phyloP scores from a whole-genome alignment of 139 green algal species.

The Axilococcus clingmanii region DNA sequence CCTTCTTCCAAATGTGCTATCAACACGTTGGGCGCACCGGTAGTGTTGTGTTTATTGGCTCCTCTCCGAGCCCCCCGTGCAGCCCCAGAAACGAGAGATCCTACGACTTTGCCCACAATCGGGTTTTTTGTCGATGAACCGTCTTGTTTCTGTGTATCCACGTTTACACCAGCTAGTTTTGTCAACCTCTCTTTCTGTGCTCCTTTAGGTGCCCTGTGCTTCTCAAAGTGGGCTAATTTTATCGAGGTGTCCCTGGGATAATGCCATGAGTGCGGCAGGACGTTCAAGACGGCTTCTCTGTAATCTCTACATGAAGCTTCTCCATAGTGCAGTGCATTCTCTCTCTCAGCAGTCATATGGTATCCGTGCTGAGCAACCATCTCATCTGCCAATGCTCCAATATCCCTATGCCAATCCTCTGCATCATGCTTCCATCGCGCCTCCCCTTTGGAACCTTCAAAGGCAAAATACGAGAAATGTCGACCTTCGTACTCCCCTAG shows the following conservation, averaged over 20 bases:
- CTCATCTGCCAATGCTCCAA: constrained; percentile 39
- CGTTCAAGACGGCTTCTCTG: constrained; percentile 65
- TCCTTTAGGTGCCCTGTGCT: constrained; percentile 40
- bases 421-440: constrained; percentile 70
- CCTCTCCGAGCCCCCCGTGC: too few relatives aligned
- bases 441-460: constrained; percentile 58
- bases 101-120: background rate
- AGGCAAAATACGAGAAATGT: constrained; percentile 88
- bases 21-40: constrained; percentile 66
- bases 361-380: constrained; percentile 58
- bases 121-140: too few relatives aligned
- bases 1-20: constrained; percentile 86
- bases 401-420: constrained; percentile 62
- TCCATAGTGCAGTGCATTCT: constrained; percentile 63
- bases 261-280: constrained; percentile 64
- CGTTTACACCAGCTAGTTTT: too few relatives aligned
- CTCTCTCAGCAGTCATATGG: constrained; percentile 7
- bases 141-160: too few relatives aligned
- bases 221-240: constrained; percentile 66
- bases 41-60: background rate
- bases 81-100: background rate
- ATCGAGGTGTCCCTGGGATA: constrained; percentile 65
- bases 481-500: constrained; percentile 13
- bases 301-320: constrained; percentile 91
- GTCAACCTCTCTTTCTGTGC: constrained; percentile 10